Conservation (phyloP, 352 stramenopile genomes). For the Phytophthora citrophthora region DNA sequence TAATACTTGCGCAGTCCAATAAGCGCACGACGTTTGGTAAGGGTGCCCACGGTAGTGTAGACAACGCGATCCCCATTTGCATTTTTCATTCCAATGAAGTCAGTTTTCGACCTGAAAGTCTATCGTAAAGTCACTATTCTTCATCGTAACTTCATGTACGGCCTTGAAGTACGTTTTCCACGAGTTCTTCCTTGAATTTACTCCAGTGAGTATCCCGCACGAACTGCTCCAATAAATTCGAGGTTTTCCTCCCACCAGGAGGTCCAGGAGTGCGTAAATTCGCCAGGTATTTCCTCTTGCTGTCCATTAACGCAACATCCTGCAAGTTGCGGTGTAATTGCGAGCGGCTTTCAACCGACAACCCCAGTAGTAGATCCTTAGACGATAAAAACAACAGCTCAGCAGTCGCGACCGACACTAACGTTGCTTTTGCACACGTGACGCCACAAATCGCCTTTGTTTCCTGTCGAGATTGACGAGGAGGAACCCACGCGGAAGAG, state of each 20-base stretch:
- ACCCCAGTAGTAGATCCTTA: conserved; percentile 35
- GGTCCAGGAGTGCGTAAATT: conserved; percentile 2
- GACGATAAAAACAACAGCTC: conserved; percentile 65
- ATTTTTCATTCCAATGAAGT: too few species aligned
- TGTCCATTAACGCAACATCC: conserved; percentile 15
- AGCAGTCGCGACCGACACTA: conserved; percentile 46
- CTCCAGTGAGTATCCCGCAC: conserved; percentile 32
- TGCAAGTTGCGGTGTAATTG: conserved; percentile 52
- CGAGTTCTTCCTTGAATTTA: conserved; percentile 43
- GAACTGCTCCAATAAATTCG: conserved; percentile 37
- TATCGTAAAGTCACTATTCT: too few species aligned
- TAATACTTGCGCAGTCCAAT: too few species aligned
- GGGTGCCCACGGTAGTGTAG: too few species aligned
- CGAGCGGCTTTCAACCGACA: conserved; percentile 45
- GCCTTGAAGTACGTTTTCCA: conserved; percentile 31
- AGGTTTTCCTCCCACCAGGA: conserved; percentile 10
- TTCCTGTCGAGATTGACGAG: conserved; percentile 34
- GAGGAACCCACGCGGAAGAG: conserved; percentile 62
- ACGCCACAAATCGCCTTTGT: conserved; percentile 23
- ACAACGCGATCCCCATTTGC: too few species aligned
- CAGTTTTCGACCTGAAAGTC: too few species aligned
- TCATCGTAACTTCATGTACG: conserved; percentile 6
- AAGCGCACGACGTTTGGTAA: too few species aligned
- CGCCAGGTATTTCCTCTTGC: conserved; percentile 5
- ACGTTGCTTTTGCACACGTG: conserved; percentile 50